Base-by-base conservation (phyloP, 31 red algal genomes). In the Odonthalia washingtoniensis region DNA sequence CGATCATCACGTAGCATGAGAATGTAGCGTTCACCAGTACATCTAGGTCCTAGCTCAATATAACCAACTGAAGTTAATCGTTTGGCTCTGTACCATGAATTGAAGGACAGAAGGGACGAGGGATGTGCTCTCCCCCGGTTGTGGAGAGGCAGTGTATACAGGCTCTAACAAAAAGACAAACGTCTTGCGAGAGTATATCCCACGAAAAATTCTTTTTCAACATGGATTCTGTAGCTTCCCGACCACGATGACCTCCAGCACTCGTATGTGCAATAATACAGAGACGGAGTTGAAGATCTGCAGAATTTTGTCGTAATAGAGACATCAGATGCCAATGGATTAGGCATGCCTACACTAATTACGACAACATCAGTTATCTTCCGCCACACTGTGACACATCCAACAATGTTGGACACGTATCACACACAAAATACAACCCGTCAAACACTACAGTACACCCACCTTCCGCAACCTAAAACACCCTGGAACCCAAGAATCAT, bases 81-180 rank as follows among this genome's bases (percentile, higher is more conserved):
- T 80, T 80, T 3, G 31, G 46, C 41, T 63, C 4, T 3, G 76
- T 80, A 4, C 76, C 43, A 26, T 5, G 53, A 4, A 60, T 5
- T 4, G 46, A 14, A 80, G 3, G 76, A 34, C 28, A 3, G 76
- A 4, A 34, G 40, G 2, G 26, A n/a, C n/a, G n/a, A n/a, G n/a
- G n/a, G n/a, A n/a, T 80, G 46, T 21, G 2, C 49, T 31, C 76
- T 9, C 76, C 46, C 3, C 43, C 76, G 5, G 40, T 60, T 3
- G 76, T 80, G 24, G 40, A 80, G 2, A 80, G 44, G 46, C 76
- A 80, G 32, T 80, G 76, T 26, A 80, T 80, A 34, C 46, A 80
- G 5, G 30, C 27, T 1, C 21, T 2, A 3, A 80, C 76, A 27
- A 80, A 80, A 3, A 57, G 43, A 2, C 3, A 37, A 26, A 62